Evolutionary conservation across 2,329 filamentous ascomycete genomes (phyloP), one percentile per base, ranked within the genome.

Genomic region (Ophiocordyceps robertsii): DNA sequence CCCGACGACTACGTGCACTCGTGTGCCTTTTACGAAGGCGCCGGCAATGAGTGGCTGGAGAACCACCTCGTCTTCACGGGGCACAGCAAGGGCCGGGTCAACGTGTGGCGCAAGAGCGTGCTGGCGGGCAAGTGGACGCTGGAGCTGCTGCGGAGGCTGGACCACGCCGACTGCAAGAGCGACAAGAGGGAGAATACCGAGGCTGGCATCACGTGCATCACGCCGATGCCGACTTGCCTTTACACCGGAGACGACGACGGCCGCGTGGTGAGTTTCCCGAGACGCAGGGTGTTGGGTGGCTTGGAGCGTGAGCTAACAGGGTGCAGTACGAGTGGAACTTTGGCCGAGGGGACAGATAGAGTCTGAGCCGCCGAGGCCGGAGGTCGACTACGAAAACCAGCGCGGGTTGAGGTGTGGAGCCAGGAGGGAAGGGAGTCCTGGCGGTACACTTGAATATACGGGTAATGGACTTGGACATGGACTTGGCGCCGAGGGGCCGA

Each of bases 201-300:
- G 38, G 80, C 82, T 2, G 80, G 82, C 0, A 89, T 96, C 46
- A 94, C 84, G 32, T 93, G 84, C 56, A 84, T 98, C 41, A 71
- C 84, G 44, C 84, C 90, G 3, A 84, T 89, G 73, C 78, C 85
- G 42, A 80, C 82, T 48, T 74, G 82, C 47, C 80, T 96, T 10
- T 96, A 95, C 62, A 95, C 89, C 0, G 92, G 90, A 3, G 92
- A 96, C 65, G 92, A 96, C 49, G 83, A 88, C 49, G 92, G 92
- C 29, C 74, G 81, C 68, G 90, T 98, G 62, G 85, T 92, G 49
- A 59, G 64, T 60, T 9, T 17, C 14, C 11, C 21, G 13, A 31
- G 6, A 3, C 11, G 16, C 31, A 14, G 3, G 31, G 21, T 4
- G 12, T 7, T 14, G n/a, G 12, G 11, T 19, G 9, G 29, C 10